Percentiles rank a stretch among this genome's conserved stretches.
These are phyloP conservation scores for Kalanchoe fedtschenkoi DNA, from an alignment of 164 flowering plant species.

Conservation along the genomic window DNA sequence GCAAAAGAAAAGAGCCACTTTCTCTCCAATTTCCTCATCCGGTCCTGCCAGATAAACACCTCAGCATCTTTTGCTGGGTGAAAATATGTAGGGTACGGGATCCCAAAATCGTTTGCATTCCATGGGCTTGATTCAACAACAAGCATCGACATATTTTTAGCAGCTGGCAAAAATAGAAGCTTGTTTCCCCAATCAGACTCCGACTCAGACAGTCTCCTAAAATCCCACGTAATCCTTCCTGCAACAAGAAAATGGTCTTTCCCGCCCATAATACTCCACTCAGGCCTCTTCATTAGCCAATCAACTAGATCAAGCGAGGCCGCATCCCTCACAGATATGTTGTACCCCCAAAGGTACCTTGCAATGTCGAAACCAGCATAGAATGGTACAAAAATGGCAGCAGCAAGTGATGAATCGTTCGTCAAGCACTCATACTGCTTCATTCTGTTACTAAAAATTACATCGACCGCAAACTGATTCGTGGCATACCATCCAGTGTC, in stretches of 20 bases:
- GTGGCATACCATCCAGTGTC: constrained; percentile 83
- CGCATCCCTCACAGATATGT: constrained; percentile 62
- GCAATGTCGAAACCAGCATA: constrained; percentile 90
- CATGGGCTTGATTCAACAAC: constrained; percentile 93
- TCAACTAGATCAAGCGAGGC: constrained; percentile 67
- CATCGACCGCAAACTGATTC: constrained; percentile 87
- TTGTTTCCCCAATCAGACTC: constrained; percentile 84
- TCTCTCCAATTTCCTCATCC: constrained; percentile 69
- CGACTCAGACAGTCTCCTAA: constrained; percentile 55
- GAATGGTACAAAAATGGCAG: constrained; percentile 90
- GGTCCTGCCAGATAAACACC: constrained; percentile 73
- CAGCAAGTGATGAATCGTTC: constrained; percentile 71
- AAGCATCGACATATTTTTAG: constrained; percentile 85
- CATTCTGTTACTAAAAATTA: constrained; percentile 76
- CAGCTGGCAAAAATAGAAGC: constrained; percentile 79
- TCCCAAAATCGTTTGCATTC: constrained; percentile 83
- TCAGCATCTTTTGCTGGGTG: constrained; percentile 84
- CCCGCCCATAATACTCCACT: constrained; percentile 80
- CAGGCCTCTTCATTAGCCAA: constrained; percentile 76
- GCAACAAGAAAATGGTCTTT: constrained; percentile 88
- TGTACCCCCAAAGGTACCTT: constrained; percentile 75
- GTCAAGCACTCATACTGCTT: constrained; percentile 91
- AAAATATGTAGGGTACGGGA: constrained; percentile 93
- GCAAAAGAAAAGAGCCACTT: constrained; percentile 84
- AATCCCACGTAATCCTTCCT: constrained; percentile 93